Percentiles rank a stretch among this genome's conserved stretches.
Conservation (phyloP, 2,329 filamentous ascomycete genomes). For the Colletotrichum australisinense region DNA sequence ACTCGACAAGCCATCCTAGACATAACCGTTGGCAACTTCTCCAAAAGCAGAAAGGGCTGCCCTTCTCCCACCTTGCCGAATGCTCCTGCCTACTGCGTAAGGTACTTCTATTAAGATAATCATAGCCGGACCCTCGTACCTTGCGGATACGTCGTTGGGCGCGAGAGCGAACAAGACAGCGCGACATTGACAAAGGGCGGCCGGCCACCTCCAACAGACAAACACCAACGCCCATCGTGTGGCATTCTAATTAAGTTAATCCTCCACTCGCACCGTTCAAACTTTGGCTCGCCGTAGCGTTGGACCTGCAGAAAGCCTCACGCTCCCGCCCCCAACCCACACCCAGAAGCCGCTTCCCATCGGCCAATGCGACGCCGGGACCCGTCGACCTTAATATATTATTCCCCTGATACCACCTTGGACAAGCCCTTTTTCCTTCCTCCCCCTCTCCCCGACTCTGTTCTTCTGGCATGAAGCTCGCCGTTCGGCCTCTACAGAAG, state of each 20-base stretch:
- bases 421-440: not conserved
- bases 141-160: not conserved
- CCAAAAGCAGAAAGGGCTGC: slow-evolving; percentile 16
- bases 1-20: slow-evolving; percentile 29
- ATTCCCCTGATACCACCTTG: slow-evolving; percentile 27
- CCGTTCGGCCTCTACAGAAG: slow-evolving; percentile 34
- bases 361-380: slow-evolving; percentile 25
- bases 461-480: slow-evolving; percentile 29
- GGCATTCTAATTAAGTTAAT: not conserved
- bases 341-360: slow-evolving; percentile 23
- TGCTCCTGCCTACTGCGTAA: not conserved
- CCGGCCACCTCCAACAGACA: not conserved
- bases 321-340: slow-evolving; percentile 16
- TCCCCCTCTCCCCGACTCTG: not conserved
- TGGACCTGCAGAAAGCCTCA: slow-evolving; percentile 29
- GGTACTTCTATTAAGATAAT: not conserved
- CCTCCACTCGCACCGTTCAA: slow-evolving; percentile 9
- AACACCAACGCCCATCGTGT: not conserved
- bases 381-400: slow-evolving; percentile 33
- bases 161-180: not conserved
- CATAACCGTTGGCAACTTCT: slow-evolving; percentile 15
- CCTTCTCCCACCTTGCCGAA: not conserved
- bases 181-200: slow-evolving; percentile 3
- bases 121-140: not conserved
- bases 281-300: slow-evolving; percentile 24